Evolutionary conservation across 2,329 filamentous ascomycete species (phyloP).

Genomic region (Cercospora sp.): DNA sequence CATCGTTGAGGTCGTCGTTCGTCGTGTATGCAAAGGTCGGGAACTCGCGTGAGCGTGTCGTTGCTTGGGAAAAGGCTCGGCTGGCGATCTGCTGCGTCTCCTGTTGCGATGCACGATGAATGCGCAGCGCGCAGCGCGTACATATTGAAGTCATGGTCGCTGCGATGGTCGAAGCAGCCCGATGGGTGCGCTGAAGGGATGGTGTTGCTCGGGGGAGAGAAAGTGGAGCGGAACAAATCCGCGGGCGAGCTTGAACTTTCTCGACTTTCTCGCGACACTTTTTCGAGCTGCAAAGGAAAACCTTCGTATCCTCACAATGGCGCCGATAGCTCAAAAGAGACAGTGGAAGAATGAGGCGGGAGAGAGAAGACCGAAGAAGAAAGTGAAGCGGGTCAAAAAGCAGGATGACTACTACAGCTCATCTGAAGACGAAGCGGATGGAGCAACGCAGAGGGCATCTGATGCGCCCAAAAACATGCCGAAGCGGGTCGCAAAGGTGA

Average conservation of each 20-base stretch:
- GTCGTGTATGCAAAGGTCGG: slow-evolving; percentile 46
- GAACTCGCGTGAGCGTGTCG: slow-evolving; percentile 29
- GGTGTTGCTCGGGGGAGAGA: background rate
- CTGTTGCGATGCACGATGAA: slow-evolving; percentile 31
- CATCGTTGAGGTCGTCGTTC: slow-evolving; percentile 42
- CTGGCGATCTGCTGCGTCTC: slow-evolving; percentile 17
- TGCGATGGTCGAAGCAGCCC: background rate
- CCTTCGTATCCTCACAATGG: slow-evolving; percentile 24
- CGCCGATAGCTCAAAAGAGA: slow-evolving; percentile 29
- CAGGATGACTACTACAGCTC: slow-evolving; percentile 65
- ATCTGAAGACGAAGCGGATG: slow-evolving; percentile 55
- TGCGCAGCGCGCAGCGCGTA: slow-evolving; percentile 37
- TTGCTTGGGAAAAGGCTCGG: slow-evolving; percentile 33
- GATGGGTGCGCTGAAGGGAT: background rate
- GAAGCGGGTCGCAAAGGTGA: slow-evolving; percentile 20
- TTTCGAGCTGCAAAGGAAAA: background rate
- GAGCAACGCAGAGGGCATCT: slow-evolving; percentile 24
- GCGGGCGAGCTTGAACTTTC: slow-evolving; percentile 5
- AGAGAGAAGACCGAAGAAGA: slow-evolving; percentile 55
- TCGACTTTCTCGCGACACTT: background rate
- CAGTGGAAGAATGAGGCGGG: slow-evolving; percentile 59
- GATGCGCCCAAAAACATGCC: slow-evolving; percentile 31
- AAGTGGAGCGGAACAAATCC: slow-evolving; percentile 2
- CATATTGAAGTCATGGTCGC: slow-evolving; percentile 32
- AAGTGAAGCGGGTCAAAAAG: slow-evolving; percentile 59